phyloP scores from a whole-genome alignment of 768 basidiomycete genomes.

The Lyophyllum atratum region DNA sequence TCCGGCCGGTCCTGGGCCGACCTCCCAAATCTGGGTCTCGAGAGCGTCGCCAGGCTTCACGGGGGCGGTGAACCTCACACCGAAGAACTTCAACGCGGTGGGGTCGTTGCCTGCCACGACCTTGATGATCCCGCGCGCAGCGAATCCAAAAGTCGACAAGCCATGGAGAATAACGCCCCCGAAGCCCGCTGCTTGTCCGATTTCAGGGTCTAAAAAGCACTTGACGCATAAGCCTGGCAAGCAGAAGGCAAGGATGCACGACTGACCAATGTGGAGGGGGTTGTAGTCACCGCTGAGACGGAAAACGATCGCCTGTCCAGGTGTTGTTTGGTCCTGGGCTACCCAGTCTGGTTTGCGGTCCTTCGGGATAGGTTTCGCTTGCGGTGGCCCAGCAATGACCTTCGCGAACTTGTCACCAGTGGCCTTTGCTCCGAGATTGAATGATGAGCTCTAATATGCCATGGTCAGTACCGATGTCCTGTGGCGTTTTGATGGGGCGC shows the following conservation, averaged over 20 bases:
- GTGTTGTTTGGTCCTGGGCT: constrained; percentile 60
- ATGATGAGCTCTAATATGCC: constrained; percentile 53
- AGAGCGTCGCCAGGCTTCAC: constrained; percentile 82
- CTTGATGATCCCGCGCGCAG: constrained; percentile 72
- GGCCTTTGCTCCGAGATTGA: constrained; percentile 69
- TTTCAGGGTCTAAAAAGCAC: constrained; percentile 56
- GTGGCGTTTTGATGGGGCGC: constrained; percentile 13
- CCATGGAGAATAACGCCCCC: constrained; percentile 88
- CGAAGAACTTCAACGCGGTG: constrained; percentile 63
- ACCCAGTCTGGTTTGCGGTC: constrained; percentile 63
- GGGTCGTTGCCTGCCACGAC: constrained; percentile 63
- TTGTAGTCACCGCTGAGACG: constrained; percentile 81
- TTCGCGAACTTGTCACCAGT: constrained; percentile 65
- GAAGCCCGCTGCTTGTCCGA: constrained; percentile 76
- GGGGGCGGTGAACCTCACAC: constrained; percentile 78
- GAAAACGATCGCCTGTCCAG: constrained; percentile 70
- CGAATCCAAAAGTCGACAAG: constrained; percentile 80
- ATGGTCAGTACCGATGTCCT: not conserved
- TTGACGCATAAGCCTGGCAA: not conserved
- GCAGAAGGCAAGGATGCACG: not conserved
- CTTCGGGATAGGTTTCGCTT: constrained; percentile 61
- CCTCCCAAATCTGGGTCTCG: constrained; percentile 79
- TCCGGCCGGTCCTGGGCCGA: constrained; percentile 63
- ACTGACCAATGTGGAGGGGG: constrained; percentile 68
- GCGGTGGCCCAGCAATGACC: constrained; percentile 58